Evolutionary conservation across 495 filamentous ascomycete species (phyloP), one percentile per base, ranked within the genome.

Genomic region (Penicillium fimorum): DNA sequence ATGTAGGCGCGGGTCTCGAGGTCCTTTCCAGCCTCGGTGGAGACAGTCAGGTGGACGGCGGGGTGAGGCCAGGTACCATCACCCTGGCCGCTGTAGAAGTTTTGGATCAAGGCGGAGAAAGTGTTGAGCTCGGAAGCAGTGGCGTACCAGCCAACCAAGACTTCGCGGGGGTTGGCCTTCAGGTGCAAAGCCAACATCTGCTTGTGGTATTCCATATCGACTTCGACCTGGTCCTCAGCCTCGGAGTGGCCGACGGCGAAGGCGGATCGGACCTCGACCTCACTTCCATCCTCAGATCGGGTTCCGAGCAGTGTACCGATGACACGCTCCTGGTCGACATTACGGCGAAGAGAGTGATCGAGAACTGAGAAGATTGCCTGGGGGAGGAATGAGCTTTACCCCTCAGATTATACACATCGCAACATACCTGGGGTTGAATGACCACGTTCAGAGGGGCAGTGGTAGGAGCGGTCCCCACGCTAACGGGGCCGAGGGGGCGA

Each of bases 141-240:
- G 58, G 95, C 96, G 78, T 98, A 98, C 94, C 94, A 98, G 63
- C 94, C 94, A 30, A 98, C 87, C 18, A 98, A 82, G 25, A 93
- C 85, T 75, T 98, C 94, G 70, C 90, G 87, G 12, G 95, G 94
- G 74, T 92, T 91, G 17, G 92, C 92, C 79, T 91, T 91, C 61
- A 96, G 83, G 70, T 96, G 92, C 59, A 98, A 80, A 17, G 86
- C 86, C 17, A 97, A 84, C 94, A 98, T 97, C 71, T 92, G 90
- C 83, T 97, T 97, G 75, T 98, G 94, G 71, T 97, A 98, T 74
- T 97, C 94, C 84, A 98, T 96, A 73, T 98, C 94, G 57, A 98
- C 95, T 70, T 98, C 94, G 64, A 98, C 94, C 74, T 98, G 94
- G 75, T 98, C 94, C 70, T 92, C 87, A 66, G 91, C 96, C 79